These are phyloP conservation scores for Capsella bursapastoris DNA, from an alignment of 345 rosid species.

Conservation along the genomic window DNA sequence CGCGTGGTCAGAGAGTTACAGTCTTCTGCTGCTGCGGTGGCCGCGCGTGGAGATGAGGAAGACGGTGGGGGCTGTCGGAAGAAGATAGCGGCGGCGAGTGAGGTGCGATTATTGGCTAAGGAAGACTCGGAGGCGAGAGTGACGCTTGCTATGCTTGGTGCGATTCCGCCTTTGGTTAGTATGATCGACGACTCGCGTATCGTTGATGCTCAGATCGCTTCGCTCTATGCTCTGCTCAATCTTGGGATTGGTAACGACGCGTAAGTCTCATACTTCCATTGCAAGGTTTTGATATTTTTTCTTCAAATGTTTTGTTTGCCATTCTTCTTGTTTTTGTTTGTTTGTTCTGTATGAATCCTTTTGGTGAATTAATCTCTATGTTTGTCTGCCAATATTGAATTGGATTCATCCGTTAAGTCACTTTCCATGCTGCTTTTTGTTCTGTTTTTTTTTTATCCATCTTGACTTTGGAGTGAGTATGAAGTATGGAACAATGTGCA, in stretches of 20 bases:
- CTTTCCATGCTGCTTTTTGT: conserved; percentile 4
- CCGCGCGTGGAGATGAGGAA: conserved; percentile 47
- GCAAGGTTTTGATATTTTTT: background rate
- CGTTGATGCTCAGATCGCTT: conserved; percentile 62
- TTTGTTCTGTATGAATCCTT: conserved; percentile 10
- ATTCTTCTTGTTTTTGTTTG: conserved; percentile 6
- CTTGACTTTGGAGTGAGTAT: background rate
- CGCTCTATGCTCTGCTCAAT: conserved; percentile 90
- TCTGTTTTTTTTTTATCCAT: background rate
- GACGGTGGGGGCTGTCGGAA: conserved; percentile 26
- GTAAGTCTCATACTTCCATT: conserved; percentile 52
- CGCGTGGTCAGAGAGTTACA: conserved; percentile 71
- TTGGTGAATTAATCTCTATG: conserved; percentile 8
- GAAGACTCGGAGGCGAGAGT: conserved; percentile 74
- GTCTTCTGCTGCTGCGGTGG: conserved; percentile 26
- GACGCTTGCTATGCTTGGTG: conserved; percentile 89
- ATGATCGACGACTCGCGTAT: conserved; percentile 66
- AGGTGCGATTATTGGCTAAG: conserved; percentile 71
- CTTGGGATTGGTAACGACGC: conserved; percentile 87
- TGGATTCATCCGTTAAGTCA: background rate
- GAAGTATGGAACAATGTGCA: conserved; percentile 23
- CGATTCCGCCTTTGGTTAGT: conserved; percentile 88
- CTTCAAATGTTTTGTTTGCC: background rate
- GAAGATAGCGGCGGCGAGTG: conserved; percentile 57
- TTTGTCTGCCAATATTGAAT: conserved; percentile 25